Base-by-base conservation (phyloP, 306 rosid genomes). In the Cicer bijugum region DNA sequence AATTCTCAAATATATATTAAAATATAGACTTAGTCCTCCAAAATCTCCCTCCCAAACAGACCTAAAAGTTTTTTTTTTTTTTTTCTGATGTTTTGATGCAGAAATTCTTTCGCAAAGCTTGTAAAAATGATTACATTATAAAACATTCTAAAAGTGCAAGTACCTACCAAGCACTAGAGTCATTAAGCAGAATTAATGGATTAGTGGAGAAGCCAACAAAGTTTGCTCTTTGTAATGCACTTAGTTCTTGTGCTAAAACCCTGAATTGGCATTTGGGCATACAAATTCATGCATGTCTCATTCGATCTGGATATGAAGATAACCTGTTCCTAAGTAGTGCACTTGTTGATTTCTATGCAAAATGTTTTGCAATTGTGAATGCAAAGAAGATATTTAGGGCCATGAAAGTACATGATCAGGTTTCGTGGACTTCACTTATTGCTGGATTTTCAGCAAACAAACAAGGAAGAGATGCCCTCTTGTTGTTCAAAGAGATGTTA, bases 361-460 rank as follows among this genome's bases (percentile, higher is more conserved):
- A 89, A 71, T 85, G 88, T 71, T 67, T 74, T 69, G 81, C 85
- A 12, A 68, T 85, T 71, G 46, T 48, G 69, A 86, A 82, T 35
- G 91, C 96, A 64, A 82, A 40, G 52, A 84, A 82, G 75, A 79
- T 89, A 15, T 87, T 89, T 66, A 57, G 50, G 47, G 64, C 74
- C 55, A 85, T 89, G 92, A 83, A 59, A 70, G 8, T 65, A 42
- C 90, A 85, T 71, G 96, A 89, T 64, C 84, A 67, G 16, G 90
- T 89, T n/a, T 89, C 94, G 0, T 89, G 91, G 91, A 86, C 94
- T 42, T 85, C 91, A 28, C 77, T 89, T 47, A 85, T 89, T 50
- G 51, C 82, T 33, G 94, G 91, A 28, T 83, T 85, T 19, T 85
- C 89, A 1, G 72, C 76, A 62, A 89, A 83, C 4, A 85, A 84